Base-by-base conservation (phyloP, 73 alveolate genomes). In the Paramecium sonneborni region DNA sequence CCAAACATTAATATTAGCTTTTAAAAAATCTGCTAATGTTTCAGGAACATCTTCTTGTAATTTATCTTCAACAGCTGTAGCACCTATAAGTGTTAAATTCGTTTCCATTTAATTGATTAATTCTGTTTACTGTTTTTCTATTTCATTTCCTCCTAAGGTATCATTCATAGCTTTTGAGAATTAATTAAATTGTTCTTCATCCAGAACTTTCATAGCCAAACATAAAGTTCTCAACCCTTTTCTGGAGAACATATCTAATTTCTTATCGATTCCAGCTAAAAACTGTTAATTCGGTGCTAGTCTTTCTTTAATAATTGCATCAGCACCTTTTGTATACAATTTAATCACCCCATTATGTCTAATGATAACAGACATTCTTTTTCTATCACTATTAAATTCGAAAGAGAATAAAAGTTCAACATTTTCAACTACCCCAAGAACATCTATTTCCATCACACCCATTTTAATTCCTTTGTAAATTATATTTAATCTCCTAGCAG, bases 1-100 rank as follows among this genome's bases (percentile, higher is more conserved):
- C 99, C 99, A 98, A 15, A 98, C 98, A 91, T 98, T 97, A 32
- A 98, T 97, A 87, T 95, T 95, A n/a, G 99, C 99, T 48, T 97
- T 95, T 26, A 94, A 92, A 89, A 98, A 96, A 74, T 95, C 97
- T 57, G 96, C 96, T 21, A 98, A 97, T 43, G 98, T 97, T 92
- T 96, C 97, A 62, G 97, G 98, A 14, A 98, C 99, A 43, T 95
- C 95, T 6, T 98, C 98, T 92, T 97, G 96, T 72, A 98, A 93
- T 92, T 97, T 97, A 93, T 98, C 99, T 89, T 98, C 99, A 34
- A 98, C 95, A 37, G 99, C 99, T 41, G 98, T 94, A 4, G 97
- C 98, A 41, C 99, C 99, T 14, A 97, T 62, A 23, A 97, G 85
- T 72, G 55, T 87, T 20, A 97, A 68, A 93, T 96, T 96, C 56